Conservation (phyloP, 129 eudicot species). For the Tagetes patula region DNA sequence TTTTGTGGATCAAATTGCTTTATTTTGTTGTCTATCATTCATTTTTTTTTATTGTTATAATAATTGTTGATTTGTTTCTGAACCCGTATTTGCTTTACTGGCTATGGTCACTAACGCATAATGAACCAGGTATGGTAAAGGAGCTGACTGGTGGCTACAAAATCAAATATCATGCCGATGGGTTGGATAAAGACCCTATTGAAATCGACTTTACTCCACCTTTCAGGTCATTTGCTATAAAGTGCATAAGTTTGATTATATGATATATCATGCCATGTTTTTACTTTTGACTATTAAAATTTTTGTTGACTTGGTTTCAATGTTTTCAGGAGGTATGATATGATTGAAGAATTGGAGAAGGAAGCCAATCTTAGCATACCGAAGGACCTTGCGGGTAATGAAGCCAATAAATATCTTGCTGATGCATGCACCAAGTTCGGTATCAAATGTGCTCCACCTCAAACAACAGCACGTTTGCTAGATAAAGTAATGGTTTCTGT, state of each 20-base stretch:
- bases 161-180: conserved; percentile 87
- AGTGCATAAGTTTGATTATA: not conserved
- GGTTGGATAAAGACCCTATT: conserved; percentile 69
- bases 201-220: conserved; percentile 94
- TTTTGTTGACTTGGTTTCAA: not conserved
- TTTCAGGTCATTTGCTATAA: conserved; percentile 57
- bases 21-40: not conserved
- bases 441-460: conserved; percentile 89
- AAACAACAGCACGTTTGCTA: conserved; percentile 80
- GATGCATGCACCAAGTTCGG: conserved; percentile 76
- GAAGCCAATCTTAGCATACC: conserved; percentile 86
- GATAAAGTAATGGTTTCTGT: conserved; percentile 56
- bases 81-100: not conserved
- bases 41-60: not conserved
- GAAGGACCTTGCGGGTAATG: conserved; percentile 75
- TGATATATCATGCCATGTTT: not conserved
- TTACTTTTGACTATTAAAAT: not conserved
- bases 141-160: conserved; percentile 87
- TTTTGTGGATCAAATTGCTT: too few species aligned
- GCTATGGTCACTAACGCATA: not conserved
- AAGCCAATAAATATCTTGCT: conserved; percentile 71
- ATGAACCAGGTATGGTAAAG: conserved; percentile 77
- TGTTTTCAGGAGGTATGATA: conserved; percentile 75
- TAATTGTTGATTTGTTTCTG: not conserved
- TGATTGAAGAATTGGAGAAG: conserved; percentile 88